Conservation (phyloP, 2,329 filamentous ascomycete species). For the Cercospora beticola region DNA sequence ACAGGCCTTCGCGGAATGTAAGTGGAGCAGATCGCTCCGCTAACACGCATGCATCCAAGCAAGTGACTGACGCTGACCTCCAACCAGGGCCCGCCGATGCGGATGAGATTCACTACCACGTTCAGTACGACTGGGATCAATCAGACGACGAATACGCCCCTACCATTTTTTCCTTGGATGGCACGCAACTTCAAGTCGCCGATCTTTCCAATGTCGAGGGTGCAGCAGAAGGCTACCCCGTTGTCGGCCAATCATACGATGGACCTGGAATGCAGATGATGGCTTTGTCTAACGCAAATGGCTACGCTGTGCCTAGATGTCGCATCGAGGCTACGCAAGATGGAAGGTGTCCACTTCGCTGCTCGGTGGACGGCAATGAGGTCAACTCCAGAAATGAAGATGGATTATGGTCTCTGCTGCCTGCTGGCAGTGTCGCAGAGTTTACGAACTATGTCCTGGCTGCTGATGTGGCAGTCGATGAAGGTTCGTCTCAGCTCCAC, state of each 20-base stretch:
- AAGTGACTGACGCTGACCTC: background rate
- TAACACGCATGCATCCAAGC: background rate
- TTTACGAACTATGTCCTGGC: background rate
- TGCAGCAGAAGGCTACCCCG: background rate
- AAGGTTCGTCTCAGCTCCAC: background rate
- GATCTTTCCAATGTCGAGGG: background rate
- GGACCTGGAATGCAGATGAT: background rate
- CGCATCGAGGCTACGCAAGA: background rate
- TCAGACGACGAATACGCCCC: background rate
- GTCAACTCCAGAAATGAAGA: background rate
- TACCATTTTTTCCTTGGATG: background rate
- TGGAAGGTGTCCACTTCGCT: background rate
- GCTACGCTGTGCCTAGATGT: background rate
- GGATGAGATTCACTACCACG: background rate
- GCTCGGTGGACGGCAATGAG: background rate
- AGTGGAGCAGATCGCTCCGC: background rate
- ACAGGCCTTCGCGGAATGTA: background rate
- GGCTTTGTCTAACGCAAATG: background rate
- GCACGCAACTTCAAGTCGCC: background rate
- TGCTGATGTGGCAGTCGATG: background rate
- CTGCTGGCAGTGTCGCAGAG: background rate
- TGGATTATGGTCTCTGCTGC: background rate
- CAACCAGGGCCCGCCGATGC: background rate
- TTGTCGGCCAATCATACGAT: background rate
- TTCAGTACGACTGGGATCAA: slow-evolving; percentile 2